A percentile compares a stretch with the other conserved stretches of the same genome.
These are phyloP conservation scores for Coemansia sp. DNA, from an alignment of 192 early-diverging fungal species.

Conservation along the genomic window DNA sequence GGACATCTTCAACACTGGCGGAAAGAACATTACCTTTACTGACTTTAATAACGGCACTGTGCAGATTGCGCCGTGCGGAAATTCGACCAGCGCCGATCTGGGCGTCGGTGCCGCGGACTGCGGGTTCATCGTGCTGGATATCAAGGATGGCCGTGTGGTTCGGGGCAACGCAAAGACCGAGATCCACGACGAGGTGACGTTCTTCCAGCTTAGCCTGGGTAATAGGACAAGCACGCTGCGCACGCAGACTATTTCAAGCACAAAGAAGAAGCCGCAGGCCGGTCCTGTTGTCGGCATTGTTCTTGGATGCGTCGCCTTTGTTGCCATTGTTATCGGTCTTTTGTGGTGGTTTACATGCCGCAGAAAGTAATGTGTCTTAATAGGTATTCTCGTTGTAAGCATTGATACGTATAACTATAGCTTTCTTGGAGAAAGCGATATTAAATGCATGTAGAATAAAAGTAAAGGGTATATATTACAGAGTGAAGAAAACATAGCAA, in stretches of 20 bases:
- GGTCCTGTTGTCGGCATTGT: conserved; percentile 44
- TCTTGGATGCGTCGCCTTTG: conserved; percentile 32
- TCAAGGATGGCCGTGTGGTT: conserved; percentile 26
- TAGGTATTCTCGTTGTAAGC: no score
- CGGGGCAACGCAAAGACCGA: conserved; percentile 24
- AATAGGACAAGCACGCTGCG: conserved; percentile 18
- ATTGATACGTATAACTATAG: no score
- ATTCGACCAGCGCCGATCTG: conserved; percentile 19
- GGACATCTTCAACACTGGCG: conserved; percentile 26
- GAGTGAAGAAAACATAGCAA: no score
- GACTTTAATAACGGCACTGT: conserved; percentile 52
- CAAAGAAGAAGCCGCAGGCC: conserved; percentile 14
- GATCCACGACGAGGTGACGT: conserved; percentile 36
- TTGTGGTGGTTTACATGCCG: conserved; percentile 19
- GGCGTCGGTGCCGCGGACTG: conserved; percentile 18
- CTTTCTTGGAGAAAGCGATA: no score
- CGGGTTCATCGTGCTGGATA: conserved; percentile 28
- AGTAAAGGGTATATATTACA: no score
- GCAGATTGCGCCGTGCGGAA: conserved; percentile 36
- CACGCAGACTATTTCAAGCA: conserved; percentile 45
- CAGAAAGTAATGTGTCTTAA: background rate
- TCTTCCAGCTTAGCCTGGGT: conserved; percentile 40
- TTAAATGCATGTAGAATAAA: no score
- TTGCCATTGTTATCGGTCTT: conserved; percentile 13
- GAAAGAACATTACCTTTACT: conserved; percentile 24